Evolutionary conservation across 768 basidiomycete genomes (phyloP), one percentile per base, ranked within the genome.

Genomic region (Russula sp.): DNA sequence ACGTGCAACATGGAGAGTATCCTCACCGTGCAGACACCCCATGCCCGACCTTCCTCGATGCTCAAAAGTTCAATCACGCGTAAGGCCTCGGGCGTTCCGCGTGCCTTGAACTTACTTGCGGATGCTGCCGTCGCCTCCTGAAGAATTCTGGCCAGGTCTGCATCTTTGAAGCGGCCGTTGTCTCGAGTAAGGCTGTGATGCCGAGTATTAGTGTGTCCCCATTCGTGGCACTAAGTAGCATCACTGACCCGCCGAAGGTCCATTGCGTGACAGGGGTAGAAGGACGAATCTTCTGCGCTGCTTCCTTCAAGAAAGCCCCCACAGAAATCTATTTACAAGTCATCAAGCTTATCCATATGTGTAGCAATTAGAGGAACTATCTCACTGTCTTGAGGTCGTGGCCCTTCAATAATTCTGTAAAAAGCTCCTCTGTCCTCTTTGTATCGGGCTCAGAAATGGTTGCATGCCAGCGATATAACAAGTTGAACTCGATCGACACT

Each of bases 401-500:
- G 16, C 55, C 58, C 22, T 41, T 18, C 43, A 66, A 43, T 2
- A 3, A 0, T 7, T 57, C 11, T n/a, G 20, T 16, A 51, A 67
- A 65, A 38, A 18, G 22, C 1, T 60, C 5, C 35, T 61, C 58
- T 1, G 51, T 67, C 60, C 50, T 57, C 16, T 14, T 0, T 1
- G 25, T 43, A 38, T 67, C 66, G 3, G 45, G 35, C 35, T 67
- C 22, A 7, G 46, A 67, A n/a, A 48, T 3, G 45, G 60, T 16
- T 22, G 60, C 53, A 61, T 72, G 68, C 69, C 72, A 72, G 54
- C 70, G 76, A 66, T 81, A 79, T 18, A 80, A 69, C 25, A 81
- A 66, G 67, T 79, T 90, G 76, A 92, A 91, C 72, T 92, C 90
- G 38, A 90, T 70, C 0, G 89, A 88, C 60, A 83, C 82, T 41